Percentiles rank a stretch among this genome's conserved stretches.
phyloP scores from a whole-genome alignment of 2,329 filamentous ascomycete genomes.

The Penicillium nordicum region DNA sequence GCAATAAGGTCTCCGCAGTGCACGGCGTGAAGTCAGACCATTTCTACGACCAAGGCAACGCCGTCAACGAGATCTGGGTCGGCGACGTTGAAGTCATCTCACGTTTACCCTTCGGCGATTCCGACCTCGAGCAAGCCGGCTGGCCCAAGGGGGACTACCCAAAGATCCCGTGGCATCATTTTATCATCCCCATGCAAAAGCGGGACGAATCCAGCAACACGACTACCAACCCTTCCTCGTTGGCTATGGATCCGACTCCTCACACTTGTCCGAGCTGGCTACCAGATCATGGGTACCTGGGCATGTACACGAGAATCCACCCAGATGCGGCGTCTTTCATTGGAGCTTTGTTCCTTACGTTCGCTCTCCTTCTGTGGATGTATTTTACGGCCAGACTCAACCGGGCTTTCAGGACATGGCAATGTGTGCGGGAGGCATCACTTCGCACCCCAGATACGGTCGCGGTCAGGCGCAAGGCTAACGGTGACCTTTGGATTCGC shows the following conservation, averaged over 20 bases:
- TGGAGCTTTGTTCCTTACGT: background rate
- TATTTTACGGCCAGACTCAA: rapidly evolving
- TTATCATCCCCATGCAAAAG: slow-evolving; percentile 34
- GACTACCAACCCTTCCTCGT: background rate
- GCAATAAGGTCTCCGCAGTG: slow-evolving; percentile 35
- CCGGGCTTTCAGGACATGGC: background rate
- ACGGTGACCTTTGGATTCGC: background rate
- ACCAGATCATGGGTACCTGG: background rate
- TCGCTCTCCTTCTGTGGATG: background rate
- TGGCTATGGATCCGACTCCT: rapidly evolving
- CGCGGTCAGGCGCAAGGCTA: background rate
- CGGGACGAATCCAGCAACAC: background rate
- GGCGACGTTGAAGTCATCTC: slow-evolving; percentile 38
- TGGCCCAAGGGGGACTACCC: slow-evolving; percentile 34
- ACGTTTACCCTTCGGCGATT: slow-evolving; percentile 39
- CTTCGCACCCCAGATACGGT: background rate
- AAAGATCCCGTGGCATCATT: slow-evolving; percentile 41
- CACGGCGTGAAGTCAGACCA: slow-evolving; percentile 35
- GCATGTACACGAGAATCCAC: background rate
- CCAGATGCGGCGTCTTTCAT: background rate
- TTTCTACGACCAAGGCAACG: slow-evolving; percentile 37
- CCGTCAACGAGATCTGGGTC: slow-evolving; percentile 39
- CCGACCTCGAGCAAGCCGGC: slow-evolving; percentile 37
- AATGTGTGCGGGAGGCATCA: background rate
- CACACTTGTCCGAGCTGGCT: background rate